Evolutionary conservation across 352 stramenopile genomes (phyloP), one percentile per base, ranked within the genome.

Genomic region (Globisporangium cystogenes): DNA sequence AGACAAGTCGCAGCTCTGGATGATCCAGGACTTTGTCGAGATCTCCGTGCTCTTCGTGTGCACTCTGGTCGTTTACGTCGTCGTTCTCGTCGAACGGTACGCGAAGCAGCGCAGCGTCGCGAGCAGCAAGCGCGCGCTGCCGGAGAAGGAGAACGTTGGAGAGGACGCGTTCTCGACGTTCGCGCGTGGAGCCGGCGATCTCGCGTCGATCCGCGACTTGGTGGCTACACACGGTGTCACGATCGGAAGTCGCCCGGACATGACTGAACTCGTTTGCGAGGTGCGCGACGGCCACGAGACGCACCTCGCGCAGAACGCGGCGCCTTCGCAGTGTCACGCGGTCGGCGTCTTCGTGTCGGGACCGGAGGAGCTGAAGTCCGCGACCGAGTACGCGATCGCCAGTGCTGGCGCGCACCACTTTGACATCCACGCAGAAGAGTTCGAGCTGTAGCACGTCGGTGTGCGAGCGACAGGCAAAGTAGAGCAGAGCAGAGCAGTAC

Each of bases 1-100:
- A 3, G 29, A 55, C 15, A 55, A 65, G 49, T 56, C 67, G n/a
- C 55, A 74, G 51, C 65, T 67, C 46, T 74, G 67, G 67, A 59
- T 60, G 29, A 1, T 67, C 29, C 55, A 74, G 57, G 56, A 62
- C 63, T 24, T 63, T n/a, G 43, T 59, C 14, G 63, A 74, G 36
- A 53, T 60, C 42, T 43, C 59, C 10, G 53, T 70, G 18, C 45
- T 74, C 39, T 67, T 67, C 29, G 36, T 52, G 20, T 51, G 26
- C 41, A 31, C 41, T 3, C 20, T 47, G 3, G 29, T 57, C 20
- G 48, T 46, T 10, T 62, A 62, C 43, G 41, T 26, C 4, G 43
- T 37, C 15, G n/a, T 62, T 23, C 8, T 49, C 23, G 3, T 53
- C 7, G 55, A 62, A 12, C 26, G 48, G 3, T 42, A 42, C 16